Base-by-base conservation (phyloP, 23 red algal species). In the Agarophyton chilense region DNA sequence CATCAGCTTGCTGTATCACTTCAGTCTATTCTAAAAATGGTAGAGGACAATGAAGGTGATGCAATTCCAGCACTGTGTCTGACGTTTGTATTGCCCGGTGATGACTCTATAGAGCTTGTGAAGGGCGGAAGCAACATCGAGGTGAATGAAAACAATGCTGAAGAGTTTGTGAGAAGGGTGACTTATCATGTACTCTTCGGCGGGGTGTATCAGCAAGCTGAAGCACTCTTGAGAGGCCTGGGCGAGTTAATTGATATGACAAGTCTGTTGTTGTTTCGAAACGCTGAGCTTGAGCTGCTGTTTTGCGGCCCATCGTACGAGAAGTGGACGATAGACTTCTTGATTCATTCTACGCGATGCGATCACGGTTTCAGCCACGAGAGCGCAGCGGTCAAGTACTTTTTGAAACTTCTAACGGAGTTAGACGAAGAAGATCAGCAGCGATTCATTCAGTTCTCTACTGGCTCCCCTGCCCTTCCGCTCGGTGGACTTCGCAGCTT, bases 281-380 rank as follows among this genome's bases (percentile, higher is more conserved):
- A 36, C 42, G 18, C 90, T 42, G 96, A 98, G 61, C 47, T 95
- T 46, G 90, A 98, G 18, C 14, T 95, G 24, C 39, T 95, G 39
- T 73, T 95, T 43, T 95, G 96, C 57, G 96, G 96, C 25, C 96
- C 96, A 24, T 43, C 83, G 38, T 87, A 81, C 41, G 90, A 98
- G 76, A 79, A 81, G 63, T 98, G 96, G 96, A 70, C 78, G n/a
- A 52, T 55, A 34, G 82, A 90, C 65, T 93, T 90, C 64, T 62
- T 98, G 44, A 25, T 96, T 53, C 80, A 89, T 29, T 73, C 96
- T 22, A 93, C 92, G 40, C 73, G 87, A 24, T 98, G 93, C 79
- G 96, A 98, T 89, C 96, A 98, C 61, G 96, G 96, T 0, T 98
- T 87, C 38, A 93, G 70, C 32, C 92, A 95, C 51, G 96, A 98